These are phyloP conservation scores for Zymoseptoria tritici DNA, from an alignment of 2,329 filamentous ascomycete genomes.

Conservation along the genomic window DNA sequence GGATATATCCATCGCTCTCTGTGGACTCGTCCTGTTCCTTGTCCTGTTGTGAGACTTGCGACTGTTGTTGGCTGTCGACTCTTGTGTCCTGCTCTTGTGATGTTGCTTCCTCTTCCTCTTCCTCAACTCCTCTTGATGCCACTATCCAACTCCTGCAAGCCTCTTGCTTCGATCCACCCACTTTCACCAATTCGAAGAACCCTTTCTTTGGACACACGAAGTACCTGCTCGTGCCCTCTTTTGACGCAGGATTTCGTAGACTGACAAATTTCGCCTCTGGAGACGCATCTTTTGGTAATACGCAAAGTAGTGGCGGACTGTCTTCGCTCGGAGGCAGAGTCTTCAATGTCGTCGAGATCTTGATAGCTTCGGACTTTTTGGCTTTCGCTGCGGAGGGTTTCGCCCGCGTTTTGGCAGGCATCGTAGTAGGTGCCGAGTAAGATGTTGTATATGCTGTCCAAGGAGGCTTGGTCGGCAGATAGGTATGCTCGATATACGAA, in stretches of 20 bases:
- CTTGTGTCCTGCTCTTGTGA: slow-evolving; percentile 1
- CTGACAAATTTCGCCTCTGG: slow-evolving; percentile 48
- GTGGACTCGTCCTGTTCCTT: background rate
- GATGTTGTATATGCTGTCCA: background rate
- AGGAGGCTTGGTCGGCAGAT: no score
- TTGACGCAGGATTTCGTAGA: slow-evolving; percentile 37
- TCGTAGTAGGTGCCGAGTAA: background rate
- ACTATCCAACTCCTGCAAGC: slow-evolving; percentile 50
- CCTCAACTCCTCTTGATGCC: slow-evolving; percentile 24
- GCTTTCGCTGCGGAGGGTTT: slow-evolving; percentile 16
- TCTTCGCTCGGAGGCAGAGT: slow-evolving; percentile 31
- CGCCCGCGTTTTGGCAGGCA: slow-evolving; percentile 21
- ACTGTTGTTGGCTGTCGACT: background rate
- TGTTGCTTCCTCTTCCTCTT: slow-evolving; percentile 5
- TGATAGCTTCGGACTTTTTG: slow-evolving; percentile 4
- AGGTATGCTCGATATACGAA: no score
- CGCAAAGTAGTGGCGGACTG: slow-evolving; percentile 47
- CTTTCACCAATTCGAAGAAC: slow-evolving; percentile 54
- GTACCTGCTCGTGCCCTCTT: slow-evolving; percentile 42
- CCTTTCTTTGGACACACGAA: slow-evolving; percentile 53
- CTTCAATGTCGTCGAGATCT: slow-evolving; percentile 11
- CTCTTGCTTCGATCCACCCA: slow-evolving; percentile 44
- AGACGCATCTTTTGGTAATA: slow-evolving; percentile 49
- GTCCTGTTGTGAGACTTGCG: background rate
- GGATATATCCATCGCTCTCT: slow-evolving; percentile 44